Conservation (phyloP, 1,284 basidiomycete genomes). For the Chalciporus sp. region DNA sequence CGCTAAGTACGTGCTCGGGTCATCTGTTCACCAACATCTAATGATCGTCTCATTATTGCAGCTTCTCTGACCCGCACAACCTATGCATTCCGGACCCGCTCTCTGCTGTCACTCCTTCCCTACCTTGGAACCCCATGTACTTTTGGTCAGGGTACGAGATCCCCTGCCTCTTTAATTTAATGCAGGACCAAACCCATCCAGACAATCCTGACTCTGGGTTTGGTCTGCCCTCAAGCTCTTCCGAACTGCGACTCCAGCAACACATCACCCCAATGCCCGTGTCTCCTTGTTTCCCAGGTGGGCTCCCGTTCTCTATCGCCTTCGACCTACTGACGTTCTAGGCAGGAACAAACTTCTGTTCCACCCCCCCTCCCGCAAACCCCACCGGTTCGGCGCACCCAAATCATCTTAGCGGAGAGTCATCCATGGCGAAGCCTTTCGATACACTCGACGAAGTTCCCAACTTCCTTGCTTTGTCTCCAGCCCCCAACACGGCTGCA, state of each 20-base stretch:
- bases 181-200: neutral
- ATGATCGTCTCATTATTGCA: neutral
- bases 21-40: no score
- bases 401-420: neutral
- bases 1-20: neutral
- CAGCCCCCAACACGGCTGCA: neutral
- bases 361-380: neutral
- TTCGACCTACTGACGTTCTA: no score
- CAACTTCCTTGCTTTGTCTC: neutral
- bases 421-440: neutral
- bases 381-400: neutral
- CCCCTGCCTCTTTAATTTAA: neutral
- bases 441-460: neutral
- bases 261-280: neutral
- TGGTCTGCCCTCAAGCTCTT: neutral
- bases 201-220: neutral
- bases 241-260: neutral
- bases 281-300: neutral
- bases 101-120: neutral
- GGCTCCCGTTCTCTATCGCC: no score
- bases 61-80: neutral
- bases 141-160: neutral
- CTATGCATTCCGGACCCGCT: neutral
- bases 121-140: neutral
- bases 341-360: neutral